Base-by-base conservation (phyloP, 345 rosid genomes). In the Acer campestre region DNA sequence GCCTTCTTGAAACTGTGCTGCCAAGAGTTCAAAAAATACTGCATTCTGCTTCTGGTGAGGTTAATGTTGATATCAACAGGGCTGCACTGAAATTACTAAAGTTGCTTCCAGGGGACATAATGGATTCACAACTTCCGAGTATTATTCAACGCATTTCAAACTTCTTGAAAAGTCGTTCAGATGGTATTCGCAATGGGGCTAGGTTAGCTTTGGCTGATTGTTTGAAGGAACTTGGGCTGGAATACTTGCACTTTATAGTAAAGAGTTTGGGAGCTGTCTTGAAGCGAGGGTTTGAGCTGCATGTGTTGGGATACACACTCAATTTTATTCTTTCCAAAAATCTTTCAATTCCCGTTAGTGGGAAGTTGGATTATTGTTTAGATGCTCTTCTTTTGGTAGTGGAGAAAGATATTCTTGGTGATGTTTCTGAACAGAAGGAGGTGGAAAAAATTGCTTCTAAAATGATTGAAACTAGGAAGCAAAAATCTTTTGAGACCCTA, bases 371-470 rank as follows among this genome's bases (percentile, higher is more conserved):
- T 86, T 88, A 90, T 79, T 94, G 97, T 84, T 77, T 91, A 85
- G 88, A 79, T 38, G 98, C 92, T 81, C 97, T 96, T 70, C 93
- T 92, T 27, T 73, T 85, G 58, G 90, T 90, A 61, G 97, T 90
- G 66, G 90, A 86, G 81, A 88, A 77, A 40, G 95, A 94, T 77
- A 92, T 94, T 81, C 92, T 96, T 71, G 97, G 98, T 75, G 90
- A 90, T 85, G 97, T 94, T 81, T 88, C 95, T 10, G 99, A 96
- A 82, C 90, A 96, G 86, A 96, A 92, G 78, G 97, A 92, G 74
- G 98, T 87, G 80, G 92, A 85, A 31, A 92, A 92, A 84, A 90
- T 94, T 75, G 90, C 92, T 77, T 85, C 90, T 25, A 96, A 94
- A 80, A 96, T 92, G 98, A 96, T 92, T 79, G 99, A 96, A 86